These are phyloP conservation scores for Russula compacta DNA, from an alignment of 768 basidiomycete genomes.

Conservation along the genomic window DNA sequence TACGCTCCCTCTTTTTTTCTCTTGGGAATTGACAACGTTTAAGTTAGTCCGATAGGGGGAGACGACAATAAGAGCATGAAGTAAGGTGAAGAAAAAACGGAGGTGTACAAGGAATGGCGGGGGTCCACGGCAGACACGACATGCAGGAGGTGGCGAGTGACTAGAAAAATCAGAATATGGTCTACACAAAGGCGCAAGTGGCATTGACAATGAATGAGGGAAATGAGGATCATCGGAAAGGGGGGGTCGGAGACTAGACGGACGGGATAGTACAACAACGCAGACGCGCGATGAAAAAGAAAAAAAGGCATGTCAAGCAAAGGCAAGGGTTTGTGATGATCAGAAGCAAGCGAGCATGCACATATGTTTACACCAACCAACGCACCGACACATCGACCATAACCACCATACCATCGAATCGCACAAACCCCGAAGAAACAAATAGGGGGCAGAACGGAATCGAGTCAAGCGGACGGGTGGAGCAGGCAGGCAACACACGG, in stretches of 20 bases:
- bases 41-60: constrained; percentile 5
- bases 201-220: not conserved
- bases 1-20: not conserved
- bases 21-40: not conserved
- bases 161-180: not conserved
- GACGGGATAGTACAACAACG: constrained; percentile 6
- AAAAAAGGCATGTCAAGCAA: not conserved
- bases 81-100: not conserved
- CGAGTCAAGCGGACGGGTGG: not conserved
- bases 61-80: not conserved
- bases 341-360: not conserved
- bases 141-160: constrained; percentile 1
- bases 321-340: not conserved
- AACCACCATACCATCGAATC: not conserved
- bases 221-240: not conserved
- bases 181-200: not conserved
- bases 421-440: not conserved
- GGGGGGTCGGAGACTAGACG: not conserved
- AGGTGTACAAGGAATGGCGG: constrained; percentile 12
- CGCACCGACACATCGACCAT: not conserved
- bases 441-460: not conserved
- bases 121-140: not conserved
- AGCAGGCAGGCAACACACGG: too few relatives aligned
- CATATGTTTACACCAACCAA: not conserved
- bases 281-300: not conserved